Evolutionary conservation across 345 rosid species (phyloP).

Genomic region (Populus pruinosa): DNA sequence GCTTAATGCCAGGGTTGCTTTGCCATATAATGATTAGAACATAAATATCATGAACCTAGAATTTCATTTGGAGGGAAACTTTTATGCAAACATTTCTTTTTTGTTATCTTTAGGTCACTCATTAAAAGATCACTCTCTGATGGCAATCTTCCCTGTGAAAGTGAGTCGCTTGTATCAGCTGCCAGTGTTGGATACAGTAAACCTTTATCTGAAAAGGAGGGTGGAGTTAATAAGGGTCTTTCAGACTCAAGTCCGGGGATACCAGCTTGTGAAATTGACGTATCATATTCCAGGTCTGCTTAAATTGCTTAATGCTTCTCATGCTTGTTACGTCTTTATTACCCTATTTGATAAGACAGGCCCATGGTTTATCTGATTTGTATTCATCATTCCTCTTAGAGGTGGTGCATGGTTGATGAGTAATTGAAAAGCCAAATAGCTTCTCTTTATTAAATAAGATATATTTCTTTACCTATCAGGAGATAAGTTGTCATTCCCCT

Average conservation of each 20-base stretch:
- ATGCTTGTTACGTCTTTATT: background rate
- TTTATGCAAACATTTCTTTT: background rate
- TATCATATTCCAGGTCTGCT: slow-evolving; percentile 52
- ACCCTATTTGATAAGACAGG: background rate
- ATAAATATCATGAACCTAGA: background rate
- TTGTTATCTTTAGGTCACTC: slow-evolving; percentile 38
- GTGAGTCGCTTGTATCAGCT: slow-evolving; percentile 32
- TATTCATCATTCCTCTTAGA: background rate
- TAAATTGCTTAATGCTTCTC: background rate
- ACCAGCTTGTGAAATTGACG: slow-evolving; percentile 44
- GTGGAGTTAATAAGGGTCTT: slow-evolving; percentile 39
- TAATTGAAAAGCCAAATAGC: background rate
- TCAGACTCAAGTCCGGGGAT: slow-evolving; percentile 66
- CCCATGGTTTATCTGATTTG: background rate
- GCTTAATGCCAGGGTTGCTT: background rate
- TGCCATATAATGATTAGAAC: background rate
- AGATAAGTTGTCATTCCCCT: background rate
- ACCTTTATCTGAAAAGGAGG: slow-evolving; percentile 29
- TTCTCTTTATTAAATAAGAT: background rate
- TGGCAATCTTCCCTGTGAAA: slow-evolving; percentile 60
- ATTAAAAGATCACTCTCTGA: slow-evolving; percentile 82
- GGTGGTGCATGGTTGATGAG: background rate
- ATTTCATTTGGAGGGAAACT: background rate
- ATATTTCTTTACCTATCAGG: background rate
- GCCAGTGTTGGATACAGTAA: slow-evolving; percentile 32